Conservation (phyloP, 2,329 filamentous ascomycete species). For the Colletotrichum brevisporum region DNA sequence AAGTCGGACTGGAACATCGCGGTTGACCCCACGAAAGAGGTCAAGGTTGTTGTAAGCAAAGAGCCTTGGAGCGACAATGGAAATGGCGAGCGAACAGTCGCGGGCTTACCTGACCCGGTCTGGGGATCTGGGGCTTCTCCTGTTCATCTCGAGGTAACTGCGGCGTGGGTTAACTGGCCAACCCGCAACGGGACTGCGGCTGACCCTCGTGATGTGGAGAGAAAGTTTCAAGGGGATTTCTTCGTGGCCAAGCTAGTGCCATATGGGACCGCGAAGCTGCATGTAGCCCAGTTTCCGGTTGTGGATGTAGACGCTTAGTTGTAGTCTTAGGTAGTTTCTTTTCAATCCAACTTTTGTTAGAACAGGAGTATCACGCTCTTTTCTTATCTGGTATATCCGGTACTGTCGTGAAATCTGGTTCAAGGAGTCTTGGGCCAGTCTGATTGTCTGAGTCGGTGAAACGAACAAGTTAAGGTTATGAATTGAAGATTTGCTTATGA, state of each 20-base stretch:
- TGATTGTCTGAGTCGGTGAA: too few species aligned
- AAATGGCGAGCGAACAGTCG: conserved; percentile 34
- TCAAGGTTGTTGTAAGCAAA: neutral
- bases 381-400: too few species aligned
- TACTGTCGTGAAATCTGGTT: too few species aligned
- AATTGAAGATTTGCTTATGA: too few species aligned
- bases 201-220: conserved; percentile 44
- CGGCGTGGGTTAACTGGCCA: conserved; percentile 40
- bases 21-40: conserved; percentile 43
- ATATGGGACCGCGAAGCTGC: conserved; percentile 62
- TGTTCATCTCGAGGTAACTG: conserved; percentile 48
- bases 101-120: conserved; percentile 47
- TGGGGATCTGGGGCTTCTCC: conserved; percentile 53
- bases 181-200: conserved; percentile 20
- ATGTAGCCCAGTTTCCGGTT: conserved; percentile 59
- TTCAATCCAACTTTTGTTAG: too few species aligned
- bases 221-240: conserved; percentile 45
- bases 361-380: too few species aligned
- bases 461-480: too few species aligned
- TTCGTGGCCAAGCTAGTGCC: conserved; percentile 50
- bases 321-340: neutral
- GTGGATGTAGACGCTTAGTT: neutral
- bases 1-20: conserved; percentile 50
- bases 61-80: conserved; percentile 43
- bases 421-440: too few species aligned